Evolutionary conservation across 2,329 filamentous ascomycete genomes (phyloP), one percentile per base, ranked within the genome.

Genomic region (Knoxdaviesia capensis): DNA sequence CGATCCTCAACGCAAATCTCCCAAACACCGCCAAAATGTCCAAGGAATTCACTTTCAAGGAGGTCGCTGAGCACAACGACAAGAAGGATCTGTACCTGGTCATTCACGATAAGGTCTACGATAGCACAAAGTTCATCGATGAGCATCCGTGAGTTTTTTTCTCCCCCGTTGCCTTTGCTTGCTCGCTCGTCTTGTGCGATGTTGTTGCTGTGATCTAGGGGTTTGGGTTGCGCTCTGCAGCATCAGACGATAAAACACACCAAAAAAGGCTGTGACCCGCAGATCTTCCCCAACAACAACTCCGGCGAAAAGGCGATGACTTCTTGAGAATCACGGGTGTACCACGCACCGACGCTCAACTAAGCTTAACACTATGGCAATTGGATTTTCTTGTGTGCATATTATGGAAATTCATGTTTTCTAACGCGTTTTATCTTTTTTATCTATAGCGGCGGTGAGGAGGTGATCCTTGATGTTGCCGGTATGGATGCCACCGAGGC

Each of bases 401-500:
- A 2, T 20, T 20, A 20, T 20, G 20, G 20, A 20, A 20, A 30
- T 28, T 11, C 9, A 9, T 37, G n/a, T 38, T 32, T 33, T 7
- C 38, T 44, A 39, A 39, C 31, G 30, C 3, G 8, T 34, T 31
- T 28, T 39, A 20, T 2, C 20, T 20, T 20, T 20, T 43, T 40
- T 35, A 29, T 34, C 43, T 45, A 49, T 56, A 96, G 90, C 54
- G 90, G 90, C 69, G 90, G 90, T 66, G 90, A 98, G 67, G 90
- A 98, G 68, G 90, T 98, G 53, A 69, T 98, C 48, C 80, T 98
- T 52, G 90, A 98, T 53, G 87, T 96, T 49, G 90, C 71, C 56
- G 90, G 90, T 52, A 87, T 94, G 66, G 90, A 98, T 63, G 81
- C 83, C 55, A 94, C 88, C 53, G 90, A 96, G 66, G 88, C 90